Evolutionary conservation across 192 early-diverging fungal genomes (phyloP).

Genomic region (Gonapodya prolifera): DNA sequence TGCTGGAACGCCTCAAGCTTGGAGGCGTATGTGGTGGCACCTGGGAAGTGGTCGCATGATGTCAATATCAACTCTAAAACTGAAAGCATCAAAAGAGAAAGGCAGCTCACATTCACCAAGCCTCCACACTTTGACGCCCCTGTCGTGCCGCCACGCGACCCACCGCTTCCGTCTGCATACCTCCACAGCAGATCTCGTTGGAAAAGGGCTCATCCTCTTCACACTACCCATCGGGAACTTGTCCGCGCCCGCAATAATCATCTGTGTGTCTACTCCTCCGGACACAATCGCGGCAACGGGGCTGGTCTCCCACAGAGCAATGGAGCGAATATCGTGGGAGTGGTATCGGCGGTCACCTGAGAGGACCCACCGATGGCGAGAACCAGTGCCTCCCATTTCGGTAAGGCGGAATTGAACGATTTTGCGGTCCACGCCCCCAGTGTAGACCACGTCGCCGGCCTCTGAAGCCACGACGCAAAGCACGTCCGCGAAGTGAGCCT

Average conservation of each 20-base stretch:
- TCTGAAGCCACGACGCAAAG: conserved; percentile 60
- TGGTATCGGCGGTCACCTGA: conserved; percentile 82
- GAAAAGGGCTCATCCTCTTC: conserved; percentile 38
- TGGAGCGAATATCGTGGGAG: conserved; percentile 83
- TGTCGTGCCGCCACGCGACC: conserved; percentile 47
- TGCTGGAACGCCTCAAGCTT: conserved; percentile 22
- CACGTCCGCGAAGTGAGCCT: conserved; percentile 75
- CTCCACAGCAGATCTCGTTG: conserved; percentile 32
- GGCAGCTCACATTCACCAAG: conserved; percentile 35
- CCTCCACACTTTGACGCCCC: conserved; percentile 68
- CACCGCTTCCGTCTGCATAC: conserved; percentile 9
- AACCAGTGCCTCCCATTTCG: neutral
- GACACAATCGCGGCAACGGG: conserved; percentile 60
- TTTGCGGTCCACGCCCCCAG: conserved; percentile 83
- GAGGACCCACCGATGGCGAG: conserved; percentile 54
- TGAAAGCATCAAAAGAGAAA: neutral
- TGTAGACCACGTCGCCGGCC: conserved; percentile 61
- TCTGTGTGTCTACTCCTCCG: conserved; percentile 71
- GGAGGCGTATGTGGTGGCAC: conserved; percentile 19
- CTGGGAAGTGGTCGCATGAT: neutral
- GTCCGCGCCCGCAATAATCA: conserved; percentile 42
- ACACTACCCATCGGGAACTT: conserved; percentile 35
- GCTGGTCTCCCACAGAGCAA: conserved; percentile 62
- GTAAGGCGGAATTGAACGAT: conserved; percentile 49
- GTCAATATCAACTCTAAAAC: neutral